Evolutionary conservation across 208 protist species (phyloP), one percentile per base, ranked within the genome.

Genomic region (Borovskyia barvae): DNA sequence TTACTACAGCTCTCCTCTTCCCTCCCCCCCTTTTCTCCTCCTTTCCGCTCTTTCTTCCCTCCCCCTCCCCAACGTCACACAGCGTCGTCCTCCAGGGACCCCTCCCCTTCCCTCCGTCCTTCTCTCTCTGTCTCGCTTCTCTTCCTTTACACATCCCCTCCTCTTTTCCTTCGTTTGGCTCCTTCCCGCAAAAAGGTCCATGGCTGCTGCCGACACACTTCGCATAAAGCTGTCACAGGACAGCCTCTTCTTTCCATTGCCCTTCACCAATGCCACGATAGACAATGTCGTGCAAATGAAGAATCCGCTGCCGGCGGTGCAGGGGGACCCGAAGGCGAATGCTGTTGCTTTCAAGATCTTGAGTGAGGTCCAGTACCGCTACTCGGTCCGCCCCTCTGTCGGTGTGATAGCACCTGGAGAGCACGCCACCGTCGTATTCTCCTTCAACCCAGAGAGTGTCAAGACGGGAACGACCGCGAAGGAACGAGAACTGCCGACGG

Each of bases 281-380:
- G 88, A 92, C 56, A 92, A 94, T 61, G 62, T 92, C 19, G 75
- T 91, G 33, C 52, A 92, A 47, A 40, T 92, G 14, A 78, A 63
- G 35, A 94, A 88, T 68, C 40, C 53, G 14, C 70, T 88, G 24
- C 68, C 59, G 17, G 69, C 49, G 14, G 61, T 85, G 48, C 49
- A 28, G 6, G 49, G 33, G 24, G 46, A 79, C 36, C 53, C 56
- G 1, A 68, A 69, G 40, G 72, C 82, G 25, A 85, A 93, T 53
- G 71, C 82, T 29, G 61, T 94, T 20, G 63, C 75, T 14, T 94
- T 91, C 52, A 92, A 92, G 65, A 76, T 86, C 22, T 67, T 92
- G 9, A 85, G 82, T 47, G 59, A 65, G 25, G 76, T 89, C 32
- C 82, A 77, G 37, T 47, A 81, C 53, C 75, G 83, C 60, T 94